Evolutionary conservation across 148 eudicot genomes (phyloP).

Genomic region (Simmondsia chinensis): DNA sequence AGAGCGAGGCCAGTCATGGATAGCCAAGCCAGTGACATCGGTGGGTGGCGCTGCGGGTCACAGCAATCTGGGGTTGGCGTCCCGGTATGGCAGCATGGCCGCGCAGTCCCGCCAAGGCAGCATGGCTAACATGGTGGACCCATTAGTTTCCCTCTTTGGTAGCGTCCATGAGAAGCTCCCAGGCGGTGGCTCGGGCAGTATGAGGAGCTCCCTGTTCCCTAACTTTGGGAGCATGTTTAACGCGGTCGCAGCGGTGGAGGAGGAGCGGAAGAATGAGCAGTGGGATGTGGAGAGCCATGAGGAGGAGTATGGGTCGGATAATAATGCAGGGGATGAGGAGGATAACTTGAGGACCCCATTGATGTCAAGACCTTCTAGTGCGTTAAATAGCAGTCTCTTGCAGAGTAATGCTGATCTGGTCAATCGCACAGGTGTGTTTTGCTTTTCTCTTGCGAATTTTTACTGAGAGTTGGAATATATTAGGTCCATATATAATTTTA

Average conservation of each 20-base stretch:
- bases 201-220: constrained; percentile 63
- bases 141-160: constrained; percentile 75
- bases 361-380: constrained; percentile 49
- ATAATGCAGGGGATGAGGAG: constrained; percentile 41
- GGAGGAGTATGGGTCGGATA: constrained; percentile 27
- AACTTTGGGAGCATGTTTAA: constrained; percentile 82
- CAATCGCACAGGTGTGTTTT: constrained; percentile 34
- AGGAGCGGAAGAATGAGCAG: constrained; percentile 26
- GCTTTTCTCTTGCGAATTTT: too few relatives aligned
- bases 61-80: constrained; percentile 51
- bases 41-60: too few relatives aligned
- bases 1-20: constrained; percentile 73
- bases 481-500: too few relatives aligned
- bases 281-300: constrained; percentile 53
- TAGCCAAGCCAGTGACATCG: constrained; percentile 69
- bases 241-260: constrained; percentile 25
- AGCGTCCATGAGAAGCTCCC: constrained; percentile 76
- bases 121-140: constrained; percentile 56
- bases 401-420: constrained; percentile 31
- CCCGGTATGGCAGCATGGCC: constrained; percentile 37
- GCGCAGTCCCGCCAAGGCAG: constrained; percentile 57
- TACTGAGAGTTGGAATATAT: too few relatives aligned
- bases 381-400: constrained; percentile 29
- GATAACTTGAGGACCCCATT: constrained; percentile 64
- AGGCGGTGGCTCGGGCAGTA: constrained; percentile 62